Conservation (phyloP, 768 basidiomycete species). For the Tricholoma saponaceum region DNA sequence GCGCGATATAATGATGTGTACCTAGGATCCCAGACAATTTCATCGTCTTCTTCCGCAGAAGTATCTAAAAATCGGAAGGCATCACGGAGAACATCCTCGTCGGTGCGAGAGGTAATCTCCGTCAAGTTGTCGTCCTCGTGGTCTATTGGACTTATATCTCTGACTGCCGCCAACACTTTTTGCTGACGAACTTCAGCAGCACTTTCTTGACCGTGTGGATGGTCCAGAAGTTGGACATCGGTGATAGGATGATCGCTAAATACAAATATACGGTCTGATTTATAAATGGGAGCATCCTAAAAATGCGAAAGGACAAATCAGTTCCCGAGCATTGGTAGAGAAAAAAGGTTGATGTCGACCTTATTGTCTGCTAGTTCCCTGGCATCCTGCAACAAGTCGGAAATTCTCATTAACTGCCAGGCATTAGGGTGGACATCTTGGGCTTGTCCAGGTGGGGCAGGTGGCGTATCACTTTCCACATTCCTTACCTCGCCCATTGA, state of each 20-base stretch:
- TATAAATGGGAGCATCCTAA: slow-evolving; percentile 38
- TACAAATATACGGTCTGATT: neutral
- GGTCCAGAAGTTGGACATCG: slow-evolving; percentile 10
- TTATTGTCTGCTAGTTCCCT: slow-evolving; percentile 51
- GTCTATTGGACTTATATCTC: slow-evolving; percentile 20
- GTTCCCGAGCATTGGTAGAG: neutral
- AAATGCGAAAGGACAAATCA: neutral
- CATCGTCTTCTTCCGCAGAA: slow-evolving; percentile 57
- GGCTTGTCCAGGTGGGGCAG: slow-evolving; percentile 19
- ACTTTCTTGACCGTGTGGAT: slow-evolving; percentile 1
- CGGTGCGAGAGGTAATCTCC: slow-evolving; percentile 68
- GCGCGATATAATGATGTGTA: slow-evolving; percentile 18
- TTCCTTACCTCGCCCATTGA: slow-evolving; percentile 40
- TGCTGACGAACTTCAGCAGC: slow-evolving; percentile 14
- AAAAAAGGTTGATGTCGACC: slow-evolving; percentile 34
- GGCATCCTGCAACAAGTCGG: slow-evolving; percentile 77
- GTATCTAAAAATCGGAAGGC: slow-evolving; percentile 52
- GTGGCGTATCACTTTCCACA: slow-evolving; percentile 19
- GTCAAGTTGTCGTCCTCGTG: slow-evolving; percentile 57
- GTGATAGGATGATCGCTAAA: neutral
- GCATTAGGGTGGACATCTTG: slow-evolving; percentile 78
- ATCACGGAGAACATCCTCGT: slow-evolving; percentile 77
- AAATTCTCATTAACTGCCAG: slow-evolving; percentile 91
- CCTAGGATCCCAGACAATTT: slow-evolving; percentile 77
- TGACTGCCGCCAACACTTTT: slow-evolving; percentile 20